Evolutionary conservation across 441 rosid species (phyloP), one percentile per base, ranked within the genome.

Genomic region (Jatropha podagrica): DNA sequence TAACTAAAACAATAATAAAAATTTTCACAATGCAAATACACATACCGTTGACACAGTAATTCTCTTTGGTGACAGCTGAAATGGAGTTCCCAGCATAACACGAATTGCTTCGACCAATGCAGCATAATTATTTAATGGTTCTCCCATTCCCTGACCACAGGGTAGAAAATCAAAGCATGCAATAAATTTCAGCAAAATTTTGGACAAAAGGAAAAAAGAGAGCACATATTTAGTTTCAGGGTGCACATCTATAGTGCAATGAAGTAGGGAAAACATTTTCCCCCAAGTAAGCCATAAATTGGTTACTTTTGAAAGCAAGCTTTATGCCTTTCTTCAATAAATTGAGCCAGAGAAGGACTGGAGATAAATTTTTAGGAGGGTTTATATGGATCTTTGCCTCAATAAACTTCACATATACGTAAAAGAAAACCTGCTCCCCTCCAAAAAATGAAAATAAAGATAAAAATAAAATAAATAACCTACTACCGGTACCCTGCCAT

Each of bases 1-100:
- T 2, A 51, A 52, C 26, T 17, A 40, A 66, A 26, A 71, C 4
- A 14, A 68, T 18, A 42, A 61, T 32, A 17, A 14, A 20, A 52
- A 0, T 13, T 18, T 8, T 10, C 17, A 42, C 10, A 26, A 49
- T 11, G 49, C 6, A 20, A 44, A 37, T 66, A 56, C 26, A 61
- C 89, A 67, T 87, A 95, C 98, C 66, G 99, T 95, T 68, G 99
- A 96, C 42, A 96, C 92, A 12, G 98, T 96, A 56, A 96, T 89
- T 84, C 86, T 91, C 88, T 87, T 94, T 42, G 85, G 89, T 54
- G 98, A 96, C 70, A 96, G 76, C 80, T 88, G 93, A 86, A 96
- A 96, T 4, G 99, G 92, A 73, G 87, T 81, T 69, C 90, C 90
- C 70, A 82, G 82, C 97, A 94, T 92, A 72, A 76, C 88, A 48